A percentile compares a stretch with the other conserved stretches of the same genome.
phyloP scores from a whole-genome alignment of 2,329 filamentous ascomycete species.

The Hymenoscyphus infarciens region DNA sequence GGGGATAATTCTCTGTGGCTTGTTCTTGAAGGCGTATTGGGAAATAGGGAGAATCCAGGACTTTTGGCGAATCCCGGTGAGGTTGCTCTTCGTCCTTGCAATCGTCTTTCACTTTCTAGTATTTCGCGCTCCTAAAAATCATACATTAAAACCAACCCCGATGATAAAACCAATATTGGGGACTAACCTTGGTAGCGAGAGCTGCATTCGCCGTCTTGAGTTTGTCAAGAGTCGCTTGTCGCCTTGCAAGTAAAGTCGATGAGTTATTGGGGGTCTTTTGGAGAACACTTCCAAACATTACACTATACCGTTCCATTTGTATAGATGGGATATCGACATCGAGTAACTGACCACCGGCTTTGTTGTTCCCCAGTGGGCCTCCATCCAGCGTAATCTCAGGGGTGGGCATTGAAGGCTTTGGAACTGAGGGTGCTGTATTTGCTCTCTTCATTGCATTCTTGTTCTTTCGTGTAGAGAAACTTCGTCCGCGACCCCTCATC shows the following conservation, averaged over 20 bases:
- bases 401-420: conserved; percentile 24
- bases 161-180: conserved; percentile 13
- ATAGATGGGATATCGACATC: conserved; percentile 77
- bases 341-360: conserved; percentile 44
- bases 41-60: conserved; percentile 43
- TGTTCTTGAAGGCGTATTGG: conserved; percentile 27
- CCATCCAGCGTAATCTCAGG: conserved; percentile 29
- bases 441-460: conserved; percentile 29
- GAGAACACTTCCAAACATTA: conserved; percentile 84
- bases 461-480: conserved; percentile 25
- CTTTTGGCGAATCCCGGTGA: conserved; percentile 47
- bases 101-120: conserved; percentile 23
- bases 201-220: conserved; percentile 52
- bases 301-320: conserved; percentile 83
- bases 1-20: conserved; percentile 19
- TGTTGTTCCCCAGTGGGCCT: conserved; percentile 15
- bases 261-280: conserved; percentile 36
- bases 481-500: conserved; percentile 22
- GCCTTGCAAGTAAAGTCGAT: conserved; percentile 47
- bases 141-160: conserved; percentile 21
- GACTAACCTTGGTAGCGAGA: conserved; percentile 37
- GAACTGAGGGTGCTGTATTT: conserved; percentile 28
- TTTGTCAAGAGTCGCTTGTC: conserved; percentile 57
- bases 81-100: conserved; percentile 43
- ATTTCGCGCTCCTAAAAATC: conserved; percentile 37